Base-by-base conservation (phyloP, 2,329 filamentous ascomycete genomes). In the Phaeosphaeriaceae sp. region DNA sequence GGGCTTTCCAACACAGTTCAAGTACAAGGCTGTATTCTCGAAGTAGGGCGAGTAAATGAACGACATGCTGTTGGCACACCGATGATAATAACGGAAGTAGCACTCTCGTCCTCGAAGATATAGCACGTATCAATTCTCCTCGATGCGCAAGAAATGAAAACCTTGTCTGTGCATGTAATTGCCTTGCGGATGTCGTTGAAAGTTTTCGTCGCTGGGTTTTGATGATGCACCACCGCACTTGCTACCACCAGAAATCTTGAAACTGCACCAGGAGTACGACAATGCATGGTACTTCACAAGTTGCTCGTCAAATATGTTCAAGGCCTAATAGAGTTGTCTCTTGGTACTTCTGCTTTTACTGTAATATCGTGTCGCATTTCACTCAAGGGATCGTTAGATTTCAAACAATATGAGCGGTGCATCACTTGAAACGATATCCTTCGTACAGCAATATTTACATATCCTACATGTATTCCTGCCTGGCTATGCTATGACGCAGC, bases 1-100 rank as follows among this genome's bases (percentile, higher is more conserved):
- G n/a, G 91, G 92, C 1, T 95, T 96, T 74, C 87, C 88, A 33
- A 89, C 91, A 24, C 86, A 91, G 73, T 88, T 87, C 78, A 84
- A 85, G 65, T 89, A 84, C 76, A 84, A 83, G 68, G 70, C 88
- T 56, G 73, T 81, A 4, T 87, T 85, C 71, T 76, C 77, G 51
- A 67, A 72, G 53, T 71, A 62, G 47, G 47, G 0, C n/a, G 21
- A 9, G 2, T 6, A 11, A 11, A 13, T n/a, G 15, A 15, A 40
- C 5, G 7, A 10, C 46, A 13, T 49, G 31, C 11, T 36, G n/a
- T 17, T 22, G 2, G 33, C n/a, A n/a, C n/a, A 17, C 10, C 48
- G 15, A 22, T 15, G 15, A n/a, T 7, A 40, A 15, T 13, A 13
- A n/a, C 15, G 15, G 11, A n/a, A 40, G 13, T n/a, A 15, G 10